Conservation (phyloP, 192 early-diverging fungal genomes). For the Kickxella alabastrina region DNA sequence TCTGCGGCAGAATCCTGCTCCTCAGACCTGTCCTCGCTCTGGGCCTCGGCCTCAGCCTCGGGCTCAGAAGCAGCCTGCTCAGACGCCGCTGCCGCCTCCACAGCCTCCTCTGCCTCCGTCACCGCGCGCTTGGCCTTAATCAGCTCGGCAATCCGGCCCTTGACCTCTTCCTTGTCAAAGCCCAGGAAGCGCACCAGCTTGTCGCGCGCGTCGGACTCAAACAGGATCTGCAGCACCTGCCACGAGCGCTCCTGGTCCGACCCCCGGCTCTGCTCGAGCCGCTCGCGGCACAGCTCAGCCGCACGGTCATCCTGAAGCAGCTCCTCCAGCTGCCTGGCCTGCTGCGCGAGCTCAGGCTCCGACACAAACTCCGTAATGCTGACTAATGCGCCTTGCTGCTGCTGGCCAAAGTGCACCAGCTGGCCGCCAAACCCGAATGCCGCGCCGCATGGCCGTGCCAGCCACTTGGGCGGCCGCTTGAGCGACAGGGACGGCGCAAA, state of each 20-base stretch:
- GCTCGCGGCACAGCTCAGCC: constrained; percentile 49
- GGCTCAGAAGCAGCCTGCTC: constrained; percentile 8
- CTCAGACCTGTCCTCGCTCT: neutral
- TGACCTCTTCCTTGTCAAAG: constrained; percentile 68
- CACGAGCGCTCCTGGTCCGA: constrained; percentile 54
- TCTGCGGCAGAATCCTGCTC: constrained; percentile 18
- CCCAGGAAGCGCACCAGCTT: constrained; percentile 86
- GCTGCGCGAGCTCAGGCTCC: constrained; percentile 65
- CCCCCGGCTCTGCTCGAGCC: constrained; percentile 31
- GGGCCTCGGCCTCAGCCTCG: constrained; percentile 6
- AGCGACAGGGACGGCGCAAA: constrained; percentile 57
- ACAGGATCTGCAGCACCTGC: constrained; percentile 80
- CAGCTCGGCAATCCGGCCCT: constrained; percentile 58
- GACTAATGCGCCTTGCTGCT: constrained; percentile 45
- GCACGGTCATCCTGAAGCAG: constrained; percentile 57
- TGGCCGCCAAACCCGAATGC: constrained; percentile 90
- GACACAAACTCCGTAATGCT: constrained; percentile 64
- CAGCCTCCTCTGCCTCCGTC: neutral
- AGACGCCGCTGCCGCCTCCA: too few species aligned
- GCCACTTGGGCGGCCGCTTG: constrained; percentile 92
- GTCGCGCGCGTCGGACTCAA: constrained; percentile 73
- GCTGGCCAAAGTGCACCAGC: constrained; percentile 72
- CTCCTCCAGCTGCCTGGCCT: constrained; percentile 69
- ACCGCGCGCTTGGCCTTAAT: constrained; percentile 11
- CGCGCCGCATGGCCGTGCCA: constrained; percentile 80